These are phyloP conservation scores for Ophiostoma triangulosporum DNA, from an alignment of 2,329 filamentous ascomycete genomes.

Conservation along the genomic window DNA sequence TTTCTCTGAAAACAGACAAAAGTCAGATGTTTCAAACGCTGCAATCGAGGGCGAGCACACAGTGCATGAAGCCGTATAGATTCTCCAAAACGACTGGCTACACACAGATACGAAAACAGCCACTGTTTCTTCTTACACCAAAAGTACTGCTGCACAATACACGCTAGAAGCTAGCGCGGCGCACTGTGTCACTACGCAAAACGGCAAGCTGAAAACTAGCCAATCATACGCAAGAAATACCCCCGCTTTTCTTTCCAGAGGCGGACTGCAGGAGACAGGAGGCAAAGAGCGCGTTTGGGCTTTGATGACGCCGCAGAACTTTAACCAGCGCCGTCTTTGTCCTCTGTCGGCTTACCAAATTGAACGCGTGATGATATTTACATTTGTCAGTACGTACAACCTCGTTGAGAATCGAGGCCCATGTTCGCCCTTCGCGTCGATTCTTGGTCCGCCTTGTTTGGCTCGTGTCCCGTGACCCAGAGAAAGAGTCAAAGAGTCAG, in stretches of 20 bases:
- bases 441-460: background rate
- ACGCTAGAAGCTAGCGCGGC: conserved; percentile 6
- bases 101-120: background rate
- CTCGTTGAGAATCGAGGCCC: no score
- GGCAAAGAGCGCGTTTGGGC: conserved; percentile 3
- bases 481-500: no score
- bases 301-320: conserved; percentile 3
- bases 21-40: background rate
- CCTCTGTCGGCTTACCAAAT: conserved; percentile 23
- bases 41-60: conserved; percentile 3
- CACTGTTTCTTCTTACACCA: no score
- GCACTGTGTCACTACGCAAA: conserved; percentile 6
- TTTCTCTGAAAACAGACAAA: background rate
- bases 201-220: background rate
- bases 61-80: background rate
- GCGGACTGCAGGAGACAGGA: conserved; percentile 3
- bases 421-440: no score
- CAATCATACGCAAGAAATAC: conserved; percentile 4
- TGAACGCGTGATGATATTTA: no score
- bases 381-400: no score
- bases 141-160: background rate
- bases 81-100: background rate
- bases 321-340: conserved; percentile 24
- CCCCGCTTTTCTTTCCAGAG: conserved; percentile 1
- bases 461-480: background rate